These are phyloP conservation scores for Penicillium soppii DNA, from an alignment of 495 filamentous ascomycete species.

Conservation along the genomic window DNA sequence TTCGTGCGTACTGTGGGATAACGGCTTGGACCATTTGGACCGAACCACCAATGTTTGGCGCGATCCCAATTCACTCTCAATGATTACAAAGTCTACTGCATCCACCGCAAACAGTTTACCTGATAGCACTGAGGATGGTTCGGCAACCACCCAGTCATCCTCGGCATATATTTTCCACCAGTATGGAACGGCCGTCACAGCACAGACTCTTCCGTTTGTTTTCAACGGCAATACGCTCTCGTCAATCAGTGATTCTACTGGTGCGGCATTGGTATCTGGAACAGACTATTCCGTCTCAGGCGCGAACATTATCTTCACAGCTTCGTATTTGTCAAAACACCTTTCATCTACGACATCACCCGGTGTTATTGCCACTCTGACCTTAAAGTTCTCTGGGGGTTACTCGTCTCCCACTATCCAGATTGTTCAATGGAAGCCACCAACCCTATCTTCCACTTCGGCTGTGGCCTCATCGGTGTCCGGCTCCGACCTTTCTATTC, in stretches of 20 bases:
- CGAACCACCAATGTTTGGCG: constrained; percentile 46
- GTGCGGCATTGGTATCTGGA: constrained; percentile 26
- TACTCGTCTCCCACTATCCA: constrained; percentile 40
- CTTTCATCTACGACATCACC: constrained; percentile 35
- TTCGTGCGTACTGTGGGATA: constrained; percentile 57
- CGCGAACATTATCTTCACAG: constrained; percentile 45
- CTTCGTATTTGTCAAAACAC: constrained; percentile 46
- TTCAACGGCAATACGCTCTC: constrained; percentile 56
- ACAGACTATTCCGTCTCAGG: constrained; percentile 49
- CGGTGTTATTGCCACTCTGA: constrained; percentile 50
- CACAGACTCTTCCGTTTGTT: constrained; percentile 43
- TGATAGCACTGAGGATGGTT: constrained; percentile 50
- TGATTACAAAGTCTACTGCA: constrained; percentile 43
- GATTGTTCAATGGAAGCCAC: constrained; percentile 51
- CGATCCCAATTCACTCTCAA: constrained; percentile 47
- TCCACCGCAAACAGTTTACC: constrained; percentile 51
- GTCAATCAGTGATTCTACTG: constrained; percentile 40
- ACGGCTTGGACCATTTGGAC: constrained; percentile 44
- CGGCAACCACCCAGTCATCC: constrained; percentile 42
- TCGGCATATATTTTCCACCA: constrained; percentile 58
- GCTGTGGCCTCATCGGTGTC: constrained; percentile 37
- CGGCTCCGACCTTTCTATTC: constrained; percentile 48
- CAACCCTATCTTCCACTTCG: constrained; percentile 39
- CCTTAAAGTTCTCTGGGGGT: constrained; percentile 52
- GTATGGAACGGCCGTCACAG: constrained; percentile 42